A percentile compares a stretch with the other conserved stretches of the same genome.
Conservation (phyloP, 768 basidiomycete genomes). For the Chalciporus sphaerocephalus region DNA sequence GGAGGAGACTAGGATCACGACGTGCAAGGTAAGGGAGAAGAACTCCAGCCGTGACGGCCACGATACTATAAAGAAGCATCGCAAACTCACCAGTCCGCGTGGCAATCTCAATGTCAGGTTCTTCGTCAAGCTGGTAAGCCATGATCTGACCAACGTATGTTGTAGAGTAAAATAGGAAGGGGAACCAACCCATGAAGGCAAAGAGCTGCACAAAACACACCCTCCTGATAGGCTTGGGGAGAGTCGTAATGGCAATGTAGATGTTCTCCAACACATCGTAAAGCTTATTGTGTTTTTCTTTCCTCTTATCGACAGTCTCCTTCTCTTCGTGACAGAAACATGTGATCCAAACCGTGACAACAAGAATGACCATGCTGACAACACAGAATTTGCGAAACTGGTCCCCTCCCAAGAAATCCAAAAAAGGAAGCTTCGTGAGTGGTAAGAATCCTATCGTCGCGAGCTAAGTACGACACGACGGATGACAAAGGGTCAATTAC, state of each 20-base stretch:
- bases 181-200: conserved; percentile 99
- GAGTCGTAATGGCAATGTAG: conserved; percentile 59
- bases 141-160: conserved; percentile 94
- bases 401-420: conserved; percentile 77
- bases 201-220: conserved; percentile 94
- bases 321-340: conserved; percentile 83
- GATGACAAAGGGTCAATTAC: conserved; percentile 14
- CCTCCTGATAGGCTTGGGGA: conserved; percentile 79
- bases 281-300: conserved; percentile 50
- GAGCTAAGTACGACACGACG: conserved; percentile 5
- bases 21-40: conserved; percentile 76
- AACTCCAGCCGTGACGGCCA: conserved; percentile 80
- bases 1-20: conserved; percentile 77
- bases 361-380: conserved; percentile 74
- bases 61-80: conserved; percentile 86
- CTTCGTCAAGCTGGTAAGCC: conserved; percentile 68
- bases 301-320: conserved; percentile 47
- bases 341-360: conserved; percentile 80
- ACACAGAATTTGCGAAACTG: conserved; percentile 98
- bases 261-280: conserved; percentile 80
- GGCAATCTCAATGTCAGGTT: conserved; percentile 80
- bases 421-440: conserved; percentile 71
- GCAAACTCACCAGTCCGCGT: conserved; percentile 84
- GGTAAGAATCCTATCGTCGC: conserved; percentile 70
- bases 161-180: conserved; percentile 91